Percentiles rank a stretch among this genome's conserved stretches.
Evolutionary conservation across 2,329 filamentous ascomycete genomes (phyloP).

Genomic region (Pseudocercospora fijiensis): DNA sequence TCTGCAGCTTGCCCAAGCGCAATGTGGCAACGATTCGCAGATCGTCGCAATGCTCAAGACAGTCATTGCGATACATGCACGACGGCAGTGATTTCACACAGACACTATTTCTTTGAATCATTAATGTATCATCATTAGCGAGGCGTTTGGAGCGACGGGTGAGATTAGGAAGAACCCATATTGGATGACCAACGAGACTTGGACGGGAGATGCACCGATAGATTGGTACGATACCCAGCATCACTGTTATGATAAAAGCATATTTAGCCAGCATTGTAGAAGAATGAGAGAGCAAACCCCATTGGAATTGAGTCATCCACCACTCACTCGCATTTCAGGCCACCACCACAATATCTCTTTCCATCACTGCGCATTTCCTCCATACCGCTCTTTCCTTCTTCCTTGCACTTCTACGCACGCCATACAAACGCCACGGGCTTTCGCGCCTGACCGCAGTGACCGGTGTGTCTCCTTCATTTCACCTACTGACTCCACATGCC

Average conservation of each 20-base stretch:
- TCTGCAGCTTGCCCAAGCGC: constrained; percentile 28
- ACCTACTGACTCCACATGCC: background rate
- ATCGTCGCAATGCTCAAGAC: constrained; percentile 19
- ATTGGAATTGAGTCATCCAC: too few species aligned
- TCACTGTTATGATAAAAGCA: background rate
- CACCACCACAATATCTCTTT: too few species aligned
- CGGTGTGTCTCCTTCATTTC: background rate
- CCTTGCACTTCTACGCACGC: background rate
- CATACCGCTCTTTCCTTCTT: background rate
- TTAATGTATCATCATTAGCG: constrained; percentile 13
- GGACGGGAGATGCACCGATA: background rate
- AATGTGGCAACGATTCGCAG: constrained; percentile 14
- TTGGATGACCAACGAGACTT: background rate
- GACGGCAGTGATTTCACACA: background rate
- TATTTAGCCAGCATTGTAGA: background rate
- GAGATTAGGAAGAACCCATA: background rate
- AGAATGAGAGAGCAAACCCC: background rate
- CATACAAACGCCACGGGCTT: background rate
- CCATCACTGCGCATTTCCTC: too few species aligned
- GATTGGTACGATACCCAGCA: background rate
- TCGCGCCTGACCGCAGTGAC: background rate
- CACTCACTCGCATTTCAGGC: background rate
- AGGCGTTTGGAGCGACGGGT: constrained; percentile 4
- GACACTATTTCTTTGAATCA: background rate
- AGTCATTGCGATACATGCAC: constrained; percentile 17